Base-by-base conservation (phyloP, 805 yeast genomes). In the Blastobotrys attinorum region DNA sequence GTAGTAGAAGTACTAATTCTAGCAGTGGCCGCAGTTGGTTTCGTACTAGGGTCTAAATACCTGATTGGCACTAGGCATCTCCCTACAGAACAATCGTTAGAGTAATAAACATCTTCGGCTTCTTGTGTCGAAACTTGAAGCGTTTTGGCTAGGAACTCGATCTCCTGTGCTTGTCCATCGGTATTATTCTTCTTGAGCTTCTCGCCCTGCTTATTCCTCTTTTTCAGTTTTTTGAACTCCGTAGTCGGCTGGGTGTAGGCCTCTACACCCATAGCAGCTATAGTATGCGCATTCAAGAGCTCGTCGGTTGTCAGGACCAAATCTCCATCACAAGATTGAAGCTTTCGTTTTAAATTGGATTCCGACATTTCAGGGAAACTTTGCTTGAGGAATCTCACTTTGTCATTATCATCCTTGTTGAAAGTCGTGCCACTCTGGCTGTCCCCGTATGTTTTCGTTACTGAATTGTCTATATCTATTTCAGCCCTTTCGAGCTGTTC, bases 341-440 rank as follows among this genome's bases (percentile, higher is more conserved):
- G 45, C 23, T 48, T 48, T 13, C 29, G 46, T 16, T 40, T 31
- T 8, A 52, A 21, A 1, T 27, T n/a, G 3, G 45, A 40, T 13
- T 20, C 13, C 6, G 54, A 41, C 17, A 48, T 32, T 10, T 41
- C 39, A 8, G 56, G 56, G 41, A 52, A 52, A 18, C 50, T 50
- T 43, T 50, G 46, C 22, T 25, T 25, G 21, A 52, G 45, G 39
- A 48, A 48, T 18, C 18, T 25, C 13, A 47, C 13, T 16, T 43
- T 40, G 16, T 36, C 46, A 15, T n/a, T 32, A 37, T 17, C 27
- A 3, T 16, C 35, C n/a, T 45, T 22, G 3, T 32, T 23, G 34
- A 20, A 20, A n/a, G 27, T 11, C 18, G 13, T 23, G 18, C 27
- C 37, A 20, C 10, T 16, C 25, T 17, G 18, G 39, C 15, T 21